Evolutionary conservation across 306 rosid species (phyloP).

Genomic region (Cucumis cinereus): DNA sequence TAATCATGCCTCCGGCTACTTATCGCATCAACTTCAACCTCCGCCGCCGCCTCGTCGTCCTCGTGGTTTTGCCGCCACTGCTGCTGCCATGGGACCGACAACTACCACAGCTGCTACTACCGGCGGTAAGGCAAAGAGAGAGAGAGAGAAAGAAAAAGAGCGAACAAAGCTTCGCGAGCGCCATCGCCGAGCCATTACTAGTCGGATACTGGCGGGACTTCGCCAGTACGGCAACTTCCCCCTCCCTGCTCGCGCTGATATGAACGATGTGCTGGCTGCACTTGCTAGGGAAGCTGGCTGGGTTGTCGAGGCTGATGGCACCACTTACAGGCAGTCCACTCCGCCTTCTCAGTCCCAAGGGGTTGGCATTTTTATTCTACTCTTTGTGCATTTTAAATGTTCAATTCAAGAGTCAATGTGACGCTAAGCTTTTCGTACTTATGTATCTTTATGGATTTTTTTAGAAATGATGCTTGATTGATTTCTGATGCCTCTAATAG

Average conservation of each 20-base stretch:
- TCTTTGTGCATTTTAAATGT: background rate
- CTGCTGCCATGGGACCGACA: constrained; percentile 14
- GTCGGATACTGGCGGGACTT: constrained; percentile 94
- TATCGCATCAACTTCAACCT: constrained; percentile 17
- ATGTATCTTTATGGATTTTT: background rate
- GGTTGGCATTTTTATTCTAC: constrained; percentile 8
- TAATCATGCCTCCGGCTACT: constrained; percentile 55
- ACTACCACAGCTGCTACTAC: constrained; percentile 7
- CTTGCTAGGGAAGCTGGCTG: constrained; percentile 99
- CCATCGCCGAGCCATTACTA: constrained; percentile 94
- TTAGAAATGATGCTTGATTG: background rate
- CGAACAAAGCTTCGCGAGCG: constrained; percentile 97
- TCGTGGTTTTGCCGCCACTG: constrained; percentile 76
- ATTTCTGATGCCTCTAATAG: background rate
- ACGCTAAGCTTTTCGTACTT: background rate
- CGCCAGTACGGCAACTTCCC: constrained; percentile 93
- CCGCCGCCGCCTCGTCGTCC: constrained; percentile 73
- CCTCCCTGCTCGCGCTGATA: constrained; percentile 95
- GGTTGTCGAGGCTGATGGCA: constrained; percentile 84
- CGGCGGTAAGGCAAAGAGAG: constrained; percentile 53
- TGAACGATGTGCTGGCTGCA: constrained; percentile 96
- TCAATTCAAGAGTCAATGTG: background rate
- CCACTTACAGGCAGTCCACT: constrained; percentile 65
- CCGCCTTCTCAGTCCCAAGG: constrained; percentile 26
- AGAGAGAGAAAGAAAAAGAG: constrained; percentile 92